phyloP scores from a whole-genome alignment of 2,329 filamentous ascomycete genomes.

The Fusarium avenaceum region DNA sequence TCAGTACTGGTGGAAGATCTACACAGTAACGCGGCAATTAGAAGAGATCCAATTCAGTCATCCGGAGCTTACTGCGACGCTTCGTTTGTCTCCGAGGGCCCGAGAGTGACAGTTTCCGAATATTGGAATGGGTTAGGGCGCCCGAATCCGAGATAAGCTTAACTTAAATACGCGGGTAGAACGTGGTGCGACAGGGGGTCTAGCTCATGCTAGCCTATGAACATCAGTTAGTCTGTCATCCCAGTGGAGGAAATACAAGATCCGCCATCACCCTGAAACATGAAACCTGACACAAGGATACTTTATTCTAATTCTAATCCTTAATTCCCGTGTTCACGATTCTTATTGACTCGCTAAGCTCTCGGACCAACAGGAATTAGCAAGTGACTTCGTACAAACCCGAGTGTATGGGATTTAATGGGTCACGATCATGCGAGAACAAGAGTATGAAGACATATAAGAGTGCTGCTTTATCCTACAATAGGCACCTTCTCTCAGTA shows the following conservation, averaged over 20 bases:
- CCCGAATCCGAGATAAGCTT: too few relatives aligned
- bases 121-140: too few relatives aligned
- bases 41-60: too few relatives aligned
- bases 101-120: too few relatives aligned
- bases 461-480: background rate
- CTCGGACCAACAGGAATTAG: too few relatives aligned
- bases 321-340: background rate
- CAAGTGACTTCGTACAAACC: background rate
- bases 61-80: too few relatives aligned
- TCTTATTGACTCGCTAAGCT: background rate
- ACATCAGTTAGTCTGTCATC: constrained; percentile 6
- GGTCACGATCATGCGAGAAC: background rate
- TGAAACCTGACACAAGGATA: background rate
- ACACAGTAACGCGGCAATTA: too few relatives aligned
- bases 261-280: constrained; percentile 2
- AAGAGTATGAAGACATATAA: background rate
- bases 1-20: too few relatives aligned
- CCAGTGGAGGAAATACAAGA: constrained; percentile 13
- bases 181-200: background rate
- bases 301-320: background rate
- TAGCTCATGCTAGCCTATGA: constrained; percentile 1
- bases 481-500: background rate
- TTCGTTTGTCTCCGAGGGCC: too few relatives aligned
- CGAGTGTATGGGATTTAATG: background rate
- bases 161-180: too few relatives aligned